Base-by-base conservation (phyloP, 2,329 filamentous ascomycete genomes). In the Aspergillus neotritici region DNA sequence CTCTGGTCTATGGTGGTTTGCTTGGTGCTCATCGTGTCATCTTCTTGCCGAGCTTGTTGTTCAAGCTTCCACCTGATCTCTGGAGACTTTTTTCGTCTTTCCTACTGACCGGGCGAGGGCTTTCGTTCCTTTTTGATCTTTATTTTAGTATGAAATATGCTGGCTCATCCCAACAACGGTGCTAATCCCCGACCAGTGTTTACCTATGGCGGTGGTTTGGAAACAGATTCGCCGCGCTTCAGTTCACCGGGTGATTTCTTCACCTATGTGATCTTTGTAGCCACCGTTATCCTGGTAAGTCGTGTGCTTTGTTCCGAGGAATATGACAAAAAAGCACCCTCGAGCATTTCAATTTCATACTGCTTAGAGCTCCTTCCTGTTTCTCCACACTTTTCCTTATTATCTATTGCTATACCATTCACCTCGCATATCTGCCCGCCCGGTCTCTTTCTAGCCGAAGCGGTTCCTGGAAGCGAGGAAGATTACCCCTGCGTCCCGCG, bases 391-490 rank as follows among this genome's bases (percentile, higher is more conserved):
- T 25, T 38, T 48, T 32, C 32, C 16, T 41, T 40, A 39, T 47
- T 43, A 50, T 45, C 44, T 41, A 36, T 50, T 52, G 44, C 47
- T 53, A 49, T 50, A 31, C 31, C 51, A 47, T 42, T 48, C 64
- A 79, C 80, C 80, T 83, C 79, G 72, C 71, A 76, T 82, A 86
- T 86, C 84, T 87, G 84, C 84, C 83, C 84, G 84, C 78, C 80
- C 83, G 86, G 83, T 77, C 62, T 55, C 51, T 60, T 48, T 70
- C 77, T 83, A 80, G 74, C 83, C 86, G 83, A 83, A 77, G 68
- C 83, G 84, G 83, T 87, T 87, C 84, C 84, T 87, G 83, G 73
- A 86, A 82, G 70, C 74, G 84, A 87, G 84, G 84, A 76, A 87
- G 83, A 87, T 79, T 73, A 79, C 81, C 83, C 82, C 78, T 80